These are phyloP conservation scores for Leccinum variicolor DNA, from an alignment of 768 basidiomycete species.

Conservation along the genomic window DNA sequence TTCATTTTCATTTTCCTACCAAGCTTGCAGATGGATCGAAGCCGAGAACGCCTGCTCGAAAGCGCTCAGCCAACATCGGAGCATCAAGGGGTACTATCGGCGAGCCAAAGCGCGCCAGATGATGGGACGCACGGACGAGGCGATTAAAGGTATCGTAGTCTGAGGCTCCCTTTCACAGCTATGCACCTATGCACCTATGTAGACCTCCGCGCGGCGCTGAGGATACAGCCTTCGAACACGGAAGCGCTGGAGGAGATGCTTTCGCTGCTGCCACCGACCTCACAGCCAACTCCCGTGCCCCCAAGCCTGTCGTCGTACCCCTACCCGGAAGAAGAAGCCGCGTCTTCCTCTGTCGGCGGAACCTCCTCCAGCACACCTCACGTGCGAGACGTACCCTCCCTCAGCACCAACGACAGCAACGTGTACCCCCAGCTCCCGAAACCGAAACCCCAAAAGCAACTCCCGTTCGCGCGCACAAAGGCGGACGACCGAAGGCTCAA, in stretches of 20 bases:
- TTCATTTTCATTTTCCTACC: constrained; percentile 11
- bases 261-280: constrained; percentile 30
- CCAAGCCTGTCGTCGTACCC: background rate
- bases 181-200: background rate
- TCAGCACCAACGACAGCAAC: constrained; percentile 17
- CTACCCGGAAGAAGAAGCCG: constrained; percentile 17
- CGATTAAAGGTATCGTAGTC: constrained; percentile 48
- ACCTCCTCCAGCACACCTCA: constrained; percentile 10
- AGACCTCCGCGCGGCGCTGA: constrained; percentile 63
- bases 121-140: constrained; percentile 53
- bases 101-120: constrained; percentile 66
- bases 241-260: constrained; percentile 60
- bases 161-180: background rate
- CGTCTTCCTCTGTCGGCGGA: constrained; percentile 29
- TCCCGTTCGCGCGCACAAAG: constrained; percentile 50
- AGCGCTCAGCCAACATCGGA: constrained; percentile 61
- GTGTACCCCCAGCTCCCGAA: constrained; percentile 36
- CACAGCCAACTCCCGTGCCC: constrained; percentile 12
- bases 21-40: constrained; percentile 56
- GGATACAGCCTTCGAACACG: constrained; percentile 58
- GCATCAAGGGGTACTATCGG: constrained; percentile 67
- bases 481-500: constrained; percentile 54
- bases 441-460: constrained; percentile 41
- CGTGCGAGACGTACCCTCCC: constrained; percentile 5
- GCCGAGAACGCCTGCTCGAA: constrained; percentile 69